Evolutionary conservation across 2,329 filamentous ascomycete species (phyloP), one percentile per base, ranked within the genome.

Genomic region (Parafenestella ontariensis): DNA sequence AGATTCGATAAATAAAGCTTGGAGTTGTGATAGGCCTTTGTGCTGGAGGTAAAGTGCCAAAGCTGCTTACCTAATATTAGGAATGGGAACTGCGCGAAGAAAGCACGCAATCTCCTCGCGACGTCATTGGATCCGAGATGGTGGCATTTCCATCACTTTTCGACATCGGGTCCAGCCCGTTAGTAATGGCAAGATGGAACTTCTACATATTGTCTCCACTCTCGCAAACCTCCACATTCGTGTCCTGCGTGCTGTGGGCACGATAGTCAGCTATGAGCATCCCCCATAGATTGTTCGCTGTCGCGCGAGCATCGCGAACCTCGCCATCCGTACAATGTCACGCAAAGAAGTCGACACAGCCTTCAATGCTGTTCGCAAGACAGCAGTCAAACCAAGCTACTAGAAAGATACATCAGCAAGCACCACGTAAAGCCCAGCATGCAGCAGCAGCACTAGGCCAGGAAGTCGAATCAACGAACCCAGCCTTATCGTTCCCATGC

Each of bases 401-500:
- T 4, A 54, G 70, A 31, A 59, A 59, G 28, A 58, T 76, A 24
- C 72, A 76, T 52, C 68, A 70, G 10, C 70, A 73, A 28, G 47
- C 65, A 15, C 53, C 61, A 15, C 64, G 57, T 23, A 67, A 62
- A 24, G 66, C 69, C 11, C 70, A 73, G 36, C 54, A 63, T 20
- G 64, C 60, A 29, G 60, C 62, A 26, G 59, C 59, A 21, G 60
- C 58, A 5, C n/a, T n/a, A n/a, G 52, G 55, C n/a, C 58, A 58
- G 23, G 62, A 69, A 24, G 56, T 60, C 39, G 69, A 74, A 20
- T 76, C 75, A 2, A 69, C 75, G 17, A 78, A 78, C 51, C 76
- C 76, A 10, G 75, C 75, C 1, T 56, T 78, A 7, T 75, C 74
- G 3, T 78, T 78, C 48, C 76, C 76, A 15, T 78, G 76, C 51